A percentile compares a stretch with the other conserved stretches of the same genome.
Evolutionary conservation across 495 filamentous ascomycete genomes (phyloP).

Genomic region (Gamarada debralockiae): DNA sequence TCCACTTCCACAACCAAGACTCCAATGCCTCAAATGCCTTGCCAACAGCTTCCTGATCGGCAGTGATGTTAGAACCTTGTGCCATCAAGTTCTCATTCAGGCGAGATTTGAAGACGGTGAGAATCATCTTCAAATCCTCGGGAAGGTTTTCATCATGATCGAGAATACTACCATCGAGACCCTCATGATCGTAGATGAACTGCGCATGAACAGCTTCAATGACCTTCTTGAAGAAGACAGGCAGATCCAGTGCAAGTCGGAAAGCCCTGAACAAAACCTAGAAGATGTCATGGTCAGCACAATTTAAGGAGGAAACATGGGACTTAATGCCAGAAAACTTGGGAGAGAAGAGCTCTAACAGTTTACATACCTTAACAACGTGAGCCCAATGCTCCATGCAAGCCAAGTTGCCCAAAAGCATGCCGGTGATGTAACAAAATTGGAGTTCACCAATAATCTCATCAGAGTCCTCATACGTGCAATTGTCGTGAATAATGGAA

Average conservation of each 20-base stretch:
- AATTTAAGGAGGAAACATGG: neutral
- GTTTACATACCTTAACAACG: constrained; percentile 40
- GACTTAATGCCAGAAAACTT: neutral
- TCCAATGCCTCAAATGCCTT: constrained; percentile 40
- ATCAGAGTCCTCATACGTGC: constrained; percentile 33
- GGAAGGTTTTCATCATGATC: constrained; percentile 39
- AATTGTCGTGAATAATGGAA: constrained; percentile 32
- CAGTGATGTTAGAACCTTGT: constrained; percentile 25
- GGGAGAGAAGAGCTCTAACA: neutral
- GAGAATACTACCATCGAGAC: constrained; percentile 52
- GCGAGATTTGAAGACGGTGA: constrained; percentile 39
- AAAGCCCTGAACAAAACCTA: constrained; percentile 67
- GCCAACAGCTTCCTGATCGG: constrained; percentile 31
- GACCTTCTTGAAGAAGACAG: constrained; percentile 56
- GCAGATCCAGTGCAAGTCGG: constrained; percentile 48
- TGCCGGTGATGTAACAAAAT: constrained; percentile 75
- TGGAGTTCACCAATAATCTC: constrained; percentile 83
- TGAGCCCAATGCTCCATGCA: constrained; percentile 89
- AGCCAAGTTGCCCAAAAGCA: constrained; percentile 78
- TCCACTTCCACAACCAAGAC: constrained; percentile 36
- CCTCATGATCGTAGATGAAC: constrained; percentile 64
- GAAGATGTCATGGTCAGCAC: constrained; percentile 67
- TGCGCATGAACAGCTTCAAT: constrained; percentile 65
- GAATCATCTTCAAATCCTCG: constrained; percentile 29
- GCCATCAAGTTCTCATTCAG: constrained; percentile 33